phyloP scores from a whole-genome alignment of 2,329 filamentous ascomycete genomes.

The Calonectria pauciramosa region DNA sequence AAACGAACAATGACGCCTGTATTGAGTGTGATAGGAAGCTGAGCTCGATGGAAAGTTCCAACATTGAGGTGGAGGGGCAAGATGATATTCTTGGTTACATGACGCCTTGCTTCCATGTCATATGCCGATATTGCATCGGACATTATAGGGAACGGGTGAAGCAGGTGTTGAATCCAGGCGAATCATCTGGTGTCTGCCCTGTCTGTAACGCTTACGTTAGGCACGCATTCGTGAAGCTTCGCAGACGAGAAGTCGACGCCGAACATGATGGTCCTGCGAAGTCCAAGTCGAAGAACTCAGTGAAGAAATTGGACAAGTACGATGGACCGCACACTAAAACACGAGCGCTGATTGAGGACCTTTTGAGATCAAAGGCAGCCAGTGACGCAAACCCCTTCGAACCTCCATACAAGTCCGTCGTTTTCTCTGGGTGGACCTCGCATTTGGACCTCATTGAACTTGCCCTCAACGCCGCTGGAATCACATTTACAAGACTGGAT shows the following conservation, averaged over 20 bases:
- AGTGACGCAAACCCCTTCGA: constrained; percentile 73
- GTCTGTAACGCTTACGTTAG: constrained; percentile 76
- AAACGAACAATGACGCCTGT: constrained; percentile 84
- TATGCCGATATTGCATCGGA: constrained; percentile 82
- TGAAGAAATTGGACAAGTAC: constrained; percentile 78
- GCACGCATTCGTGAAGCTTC: constrained; percentile 77
- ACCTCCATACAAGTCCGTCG: constrained; percentile 88
- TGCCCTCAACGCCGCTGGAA: constrained; percentile 77
- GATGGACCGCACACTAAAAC: constrained; percentile 94
- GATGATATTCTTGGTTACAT: constrained; percentile 81
- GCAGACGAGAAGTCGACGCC: constrained; percentile 69
- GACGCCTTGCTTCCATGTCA: constrained; percentile 88
- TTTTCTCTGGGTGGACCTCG: constrained; percentile 97
- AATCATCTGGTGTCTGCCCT: constrained; percentile 70
- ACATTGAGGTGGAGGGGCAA: constrained; percentile 70
- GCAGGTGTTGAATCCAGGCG: constrained; percentile 52
- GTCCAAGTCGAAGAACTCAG: constrained; percentile 48
- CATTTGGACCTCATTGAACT: constrained; percentile 93
- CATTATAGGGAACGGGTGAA: constrained; percentile 68
- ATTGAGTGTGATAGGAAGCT: constrained; percentile 77
- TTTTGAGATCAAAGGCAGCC: constrained; percentile 74
- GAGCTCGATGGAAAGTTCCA: constrained; percentile 66
- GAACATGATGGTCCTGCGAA: constrained; percentile 68
- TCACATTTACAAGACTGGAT: constrained; percentile 85
- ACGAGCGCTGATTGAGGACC: constrained; percentile 80